Base-by-base conservation (phyloP, 192 early-diverging fungal genomes). In the Geranomyces variabilis region DNA sequence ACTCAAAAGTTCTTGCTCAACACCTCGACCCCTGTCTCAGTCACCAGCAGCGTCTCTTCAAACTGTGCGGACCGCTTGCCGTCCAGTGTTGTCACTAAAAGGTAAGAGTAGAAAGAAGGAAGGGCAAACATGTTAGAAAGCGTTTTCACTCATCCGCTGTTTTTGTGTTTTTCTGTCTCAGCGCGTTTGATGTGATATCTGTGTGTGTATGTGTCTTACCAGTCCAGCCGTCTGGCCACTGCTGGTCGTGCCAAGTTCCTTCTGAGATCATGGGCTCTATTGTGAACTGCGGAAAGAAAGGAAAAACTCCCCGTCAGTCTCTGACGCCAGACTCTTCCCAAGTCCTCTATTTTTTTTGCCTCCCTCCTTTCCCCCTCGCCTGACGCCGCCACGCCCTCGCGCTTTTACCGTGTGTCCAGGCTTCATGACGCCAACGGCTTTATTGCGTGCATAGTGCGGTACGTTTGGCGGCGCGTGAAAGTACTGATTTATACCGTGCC, bases 221-320 rank as follows among this genome's bases (percentile, higher is more conserved):
- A 24, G 94, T 99, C 96, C 95, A 98, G 2, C 73, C 63, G 66
- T 87, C 84, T 12, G 75, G 74, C 84, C 85, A 88, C 36, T 81
- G 80, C 61, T 75, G 66, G 67, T 84, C 84, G 31, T 77, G 67
- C 80, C 79, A 85, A 7, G 44, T 59, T 57, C 96, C 95, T 66
- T 93, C 93, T 68, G 90, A 92, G 81, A 99, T 98, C 96, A 98
- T 98, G n/a, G 96, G 97, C 79, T 99, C 97, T 62, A 99, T 99
- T 14, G 97, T 99, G 72, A 99, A 99, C 48, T 76, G 21, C 24
- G 26, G 33, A 31, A 53, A 22, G 7, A 26, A 33, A 53, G 51
- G 7, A 41, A 41, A 41, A 41, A 41, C n/a, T n/a, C n/a, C n/a
- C n/a, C n/a, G n/a, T n/a, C n/a, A n/a, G n/a, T n/a, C n/a, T n/a